These are phyloP conservation scores for Boehmeria nivea DNA, from an alignment of 306 rosid genomes.

Conservation along the genomic window DNA sequence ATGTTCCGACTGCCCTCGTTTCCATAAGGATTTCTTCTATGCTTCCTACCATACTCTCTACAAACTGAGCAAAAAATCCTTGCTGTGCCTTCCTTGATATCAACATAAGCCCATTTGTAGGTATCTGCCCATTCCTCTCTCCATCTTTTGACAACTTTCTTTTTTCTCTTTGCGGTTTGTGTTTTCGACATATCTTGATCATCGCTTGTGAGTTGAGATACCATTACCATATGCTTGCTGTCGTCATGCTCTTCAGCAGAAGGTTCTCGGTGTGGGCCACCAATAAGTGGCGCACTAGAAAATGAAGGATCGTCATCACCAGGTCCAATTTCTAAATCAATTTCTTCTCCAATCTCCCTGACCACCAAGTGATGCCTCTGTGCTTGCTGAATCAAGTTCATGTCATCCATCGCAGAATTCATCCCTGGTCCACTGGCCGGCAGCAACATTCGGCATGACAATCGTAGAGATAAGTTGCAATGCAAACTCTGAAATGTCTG, in stretches of 20 bases:
- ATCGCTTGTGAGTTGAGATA: constrained; percentile 70
- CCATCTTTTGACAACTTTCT: constrained; percentile 99
- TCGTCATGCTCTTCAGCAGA: constrained; percentile 75
- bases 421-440: constrained; percentile 61
- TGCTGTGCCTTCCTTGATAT: constrained; percentile 90
- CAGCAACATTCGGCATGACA: constrained; percentile 93
- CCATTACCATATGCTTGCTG: constrained; percentile 76
- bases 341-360: constrained; percentile 88
- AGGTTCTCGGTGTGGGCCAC: constrained; percentile 66
- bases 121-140: constrained; percentile 99
- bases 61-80: constrained; percentile 98
- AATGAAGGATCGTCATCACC: constrained; percentile 95
- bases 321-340: constrained; percentile 93
- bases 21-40: constrained; percentile 95
- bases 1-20: constrained; percentile 98
- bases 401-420: constrained; percentile 92
- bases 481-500: constrained; percentile 27
- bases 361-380: constrained; percentile 94
- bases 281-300: constrained; percentile 64
- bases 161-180: constrained; percentile 73
- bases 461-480: constrained; percentile 18
- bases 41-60: constrained; percentile 93
- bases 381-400: constrained; percentile 91
- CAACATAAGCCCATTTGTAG: constrained; percentile 96
- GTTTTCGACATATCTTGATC: constrained; percentile 69